These are phyloP conservation scores for Hericium erinaceus DNA, from an alignment of 768 basidiomycete genomes.

Conservation along the genomic window DNA sequence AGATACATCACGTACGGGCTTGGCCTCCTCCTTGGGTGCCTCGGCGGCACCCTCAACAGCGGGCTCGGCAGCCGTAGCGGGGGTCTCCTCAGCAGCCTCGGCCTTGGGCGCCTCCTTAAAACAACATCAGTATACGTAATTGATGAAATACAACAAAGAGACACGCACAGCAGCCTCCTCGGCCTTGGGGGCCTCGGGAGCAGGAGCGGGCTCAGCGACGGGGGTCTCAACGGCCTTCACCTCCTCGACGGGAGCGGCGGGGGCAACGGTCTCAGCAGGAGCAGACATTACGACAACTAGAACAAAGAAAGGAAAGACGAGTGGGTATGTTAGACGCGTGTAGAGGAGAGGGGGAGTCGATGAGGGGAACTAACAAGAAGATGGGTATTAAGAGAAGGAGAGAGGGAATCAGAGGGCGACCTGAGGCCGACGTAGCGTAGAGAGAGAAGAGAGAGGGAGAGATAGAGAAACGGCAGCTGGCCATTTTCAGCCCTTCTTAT, in stretches of 20 bases:
- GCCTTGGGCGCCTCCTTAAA: slow-evolving; percentile 25
- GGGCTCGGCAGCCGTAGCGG: slow-evolving; percentile 19
- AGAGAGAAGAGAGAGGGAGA: slow-evolving; percentile 22
- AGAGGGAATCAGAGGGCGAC: slow-evolving; percentile 33
- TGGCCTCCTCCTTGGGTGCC: slow-evolving; percentile 19
- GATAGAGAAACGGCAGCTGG: slow-evolving; percentile 9
- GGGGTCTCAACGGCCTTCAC: slow-evolving; percentile 38
- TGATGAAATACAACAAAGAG: slow-evolving; percentile 3
- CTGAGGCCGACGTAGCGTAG: slow-evolving; percentile 15
- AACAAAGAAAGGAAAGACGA: slow-evolving; percentile 23
- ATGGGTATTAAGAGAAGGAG: slow-evolving; percentile 52
- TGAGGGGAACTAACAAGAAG: slow-evolving; percentile 22
- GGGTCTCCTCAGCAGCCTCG: slow-evolving; percentile 18
- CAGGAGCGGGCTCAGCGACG: slow-evolving; percentile 18
- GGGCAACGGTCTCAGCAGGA: slow-evolving; percentile 44
- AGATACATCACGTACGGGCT: slow-evolving; percentile 21
- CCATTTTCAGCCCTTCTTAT: slow-evolving; percentile 27
- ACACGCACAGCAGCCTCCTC: slow-evolving; percentile 32
- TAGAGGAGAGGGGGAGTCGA: slow-evolving; percentile 6
- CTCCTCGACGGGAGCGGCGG: slow-evolving; percentile 40
- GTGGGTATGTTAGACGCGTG: background rate
- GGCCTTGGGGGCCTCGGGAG: slow-evolving; percentile 30
- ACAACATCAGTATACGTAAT: background rate
- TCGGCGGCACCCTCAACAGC: slow-evolving; percentile 29
- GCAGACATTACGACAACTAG: slow-evolving; percentile 69